Evolutionary conservation across 768 basidiomycete genomes (phyloP), one percentile per base, ranked within the genome.

Genomic region (Dacryopinax spathularia): DNA sequence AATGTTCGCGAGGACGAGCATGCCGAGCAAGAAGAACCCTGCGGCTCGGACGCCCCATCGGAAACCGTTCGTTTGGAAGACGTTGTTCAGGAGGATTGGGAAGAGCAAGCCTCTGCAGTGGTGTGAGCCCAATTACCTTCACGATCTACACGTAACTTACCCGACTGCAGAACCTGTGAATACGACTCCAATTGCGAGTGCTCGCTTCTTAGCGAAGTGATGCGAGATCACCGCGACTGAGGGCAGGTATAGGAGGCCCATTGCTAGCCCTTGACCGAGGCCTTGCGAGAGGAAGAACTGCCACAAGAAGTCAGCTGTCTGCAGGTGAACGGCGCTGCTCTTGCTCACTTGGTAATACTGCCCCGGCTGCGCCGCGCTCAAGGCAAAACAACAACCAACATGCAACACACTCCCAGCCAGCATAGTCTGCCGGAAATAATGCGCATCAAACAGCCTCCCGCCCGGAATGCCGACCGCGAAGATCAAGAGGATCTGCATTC

Each of bases 81-180:
- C 73, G 35, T 78, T 75, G 69, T 87, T 86, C 22, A 88, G 73
- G 75, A 85, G 79, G 67, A 85, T 83, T 1, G 84, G 82, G 64
- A 73, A 69, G 34, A 68, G 36, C 60, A 75, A 67, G 18, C 70
- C 70, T 7, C 74, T 74, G 66, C 75, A 39, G 63, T n/a, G 70
- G 62, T 60, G 73, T 56, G 9, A 56, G 48, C 20, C 25, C 15
- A 27, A 27, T 9, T 10, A 25, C 43, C 25, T 7, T 44, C 13
- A 56, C 22, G 5, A 56, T 3, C 3, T 5, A 15, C 18, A 22
- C 7, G 4, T 9, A 27, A 31, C 48, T 56, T 20, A 56, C 1
- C 86, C 85, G 13, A 84, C 68, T 16, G 80, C 82, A 20, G 82
- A 78, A 22, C 79, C 80, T 18, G 81, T 80, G n/a, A 81, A 80